phyloP scores from a whole-genome alignment of 2,329 filamentous ascomycete species.

The Stagonosporopsis cucurbitacearum region DNA sequence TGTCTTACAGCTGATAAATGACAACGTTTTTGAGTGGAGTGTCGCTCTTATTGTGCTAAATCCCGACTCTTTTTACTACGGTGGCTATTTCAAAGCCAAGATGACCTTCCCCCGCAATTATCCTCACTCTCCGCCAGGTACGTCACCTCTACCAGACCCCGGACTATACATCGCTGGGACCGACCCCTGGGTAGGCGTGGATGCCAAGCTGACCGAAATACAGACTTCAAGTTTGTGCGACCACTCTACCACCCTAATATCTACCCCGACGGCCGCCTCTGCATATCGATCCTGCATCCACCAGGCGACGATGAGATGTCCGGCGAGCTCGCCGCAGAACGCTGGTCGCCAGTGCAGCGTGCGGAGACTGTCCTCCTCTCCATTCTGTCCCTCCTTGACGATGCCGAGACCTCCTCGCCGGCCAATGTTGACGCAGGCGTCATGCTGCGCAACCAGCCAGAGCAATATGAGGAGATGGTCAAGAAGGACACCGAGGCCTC shows the following conservation, averaged over 20 bases:
- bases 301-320: slow-evolving; percentile 93
- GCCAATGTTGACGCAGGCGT: slow-evolving; percentile 95
- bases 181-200: background rate
- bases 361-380: slow-evolving; percentile 95
- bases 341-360: slow-evolving; percentile 92
- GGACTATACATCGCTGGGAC: background rate
- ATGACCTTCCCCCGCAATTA: slow-evolving; percentile 91
- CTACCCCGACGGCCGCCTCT: slow-evolving; percentile 86
- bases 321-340: slow-evolving; percentile 85
- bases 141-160: slow-evolving; percentile 27
- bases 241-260: slow-evolving; percentile 93
- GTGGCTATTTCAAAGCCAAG: slow-evolving; percentile 89
- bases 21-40: slow-evolving; percentile 87
- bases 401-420: slow-evolving; percentile 90
- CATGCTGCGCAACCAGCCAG: slow-evolving; percentile 76
- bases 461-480: slow-evolving; percentile 73
- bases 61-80: slow-evolving; percentile 87
- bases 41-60: slow-evolving; percentile 92
- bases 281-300: slow-evolving; percentile 94
- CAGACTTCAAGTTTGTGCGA: slow-evolving; percentile 80
- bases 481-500: slow-evolving; percentile 73
- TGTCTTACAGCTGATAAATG: slow-evolving; percentile 68
- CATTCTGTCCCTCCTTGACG: slow-evolving; percentile 88
- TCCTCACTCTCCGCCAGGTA: slow-evolving; percentile 80
- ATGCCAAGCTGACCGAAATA: slow-evolving; percentile 29